Base-by-base conservation (phyloP, 2,329 filamentous ascomycete genomes). In the Penicillium janthinellum region DNA sequence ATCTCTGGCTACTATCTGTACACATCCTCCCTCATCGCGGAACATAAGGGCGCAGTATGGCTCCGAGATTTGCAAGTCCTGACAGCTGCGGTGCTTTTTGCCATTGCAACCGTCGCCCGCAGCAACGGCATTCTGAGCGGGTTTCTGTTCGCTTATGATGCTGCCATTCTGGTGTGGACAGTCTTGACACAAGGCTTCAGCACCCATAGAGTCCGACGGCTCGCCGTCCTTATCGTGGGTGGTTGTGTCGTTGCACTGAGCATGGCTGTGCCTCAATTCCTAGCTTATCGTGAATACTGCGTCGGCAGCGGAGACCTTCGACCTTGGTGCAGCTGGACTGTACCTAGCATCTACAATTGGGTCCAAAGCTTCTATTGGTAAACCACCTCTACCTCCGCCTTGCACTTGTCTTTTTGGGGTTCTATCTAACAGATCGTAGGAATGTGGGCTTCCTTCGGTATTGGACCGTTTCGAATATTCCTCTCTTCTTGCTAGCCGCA, bases 281-380 rank as follows among this genome's bases (percentile, higher is more conserved):
- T 90, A 38, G 93, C 93, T 2, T 97, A 91, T 75, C 73, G 75
- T 53, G 83, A 86, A 42, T 97, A 89, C 74, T 96, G 92, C 66
- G 64, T 71, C 17, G 69, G 71, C 45, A 59, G 71, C 20, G 17
- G 59, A 31, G 35, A 69, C 41, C 61, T 79, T 56, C 80, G 90
- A 58, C 84, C 87, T 4, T 99, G 95, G 95, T 99, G 95, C 74
- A 72, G 76, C 20, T 82, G 80, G 17, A 73, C 78, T n/a, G 64
- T 93, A 12, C 95, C 95, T 4, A 96, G 92, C 73, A 93, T 99
- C 61, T 98, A 96, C 77, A 84, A 87, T 0, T 98, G 90, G 81
- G 94, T 98, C 2, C 95, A 99, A 73, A 82, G 83, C 48, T 82
- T 90, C 69, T 98, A 99, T 76, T 99, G 95, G 93, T 96, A 83